Base-by-base conservation (phyloP, 192 early-diverging fungal genomes). In the Diversispora epigaea region DNA sequence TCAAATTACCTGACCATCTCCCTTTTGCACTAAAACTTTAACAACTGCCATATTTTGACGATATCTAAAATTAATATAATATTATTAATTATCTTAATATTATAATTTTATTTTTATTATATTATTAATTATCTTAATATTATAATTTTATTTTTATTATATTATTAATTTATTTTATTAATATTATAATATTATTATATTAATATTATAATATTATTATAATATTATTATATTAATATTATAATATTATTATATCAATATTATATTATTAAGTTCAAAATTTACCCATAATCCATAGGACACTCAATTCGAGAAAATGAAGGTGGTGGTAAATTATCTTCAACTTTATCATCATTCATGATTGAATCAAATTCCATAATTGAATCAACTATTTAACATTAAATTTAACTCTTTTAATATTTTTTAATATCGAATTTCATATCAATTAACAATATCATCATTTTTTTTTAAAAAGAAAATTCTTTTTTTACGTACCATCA, bases 291-390 rank as follows among this genome's bases (percentile, higher is more conserved):
- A 21, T 80, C 75, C 44, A 75, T 78, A 11, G 89, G 85, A 72
- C 81, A 82, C 61, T 89, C 86, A 4, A 77, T 73, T 41, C 80
- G 69, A 11, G 84, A 82, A 58, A 91, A 90, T 15, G 78, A 40
- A 10, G 90, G 89, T 46, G 89, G 88, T 1, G 89, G 89, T 54
- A 91, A 79, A 50, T 80, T 78, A 6, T 79, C 68, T 22, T 71
- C 65, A 40, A 68, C 76, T 41, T 81, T 69, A 6, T 77, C 79
- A 57, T 79, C 17, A 46, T 14, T 54, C 5, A 49, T 32, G 3
- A 32, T 54, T 25, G 62, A 43, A 44, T 64, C 62, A 17, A 64
- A 64, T 44, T 43, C 62, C 62, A 64, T 43, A 44, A 64, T 64
- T 43, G 32, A 44, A 64, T 64, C 12, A 17, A 64, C 62, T 64